These are phyloP conservation scores for Penicillium nordicum DNA, from an alignment of 2,329 filamentous ascomycete genomes.

Conservation along the genomic window DNA sequence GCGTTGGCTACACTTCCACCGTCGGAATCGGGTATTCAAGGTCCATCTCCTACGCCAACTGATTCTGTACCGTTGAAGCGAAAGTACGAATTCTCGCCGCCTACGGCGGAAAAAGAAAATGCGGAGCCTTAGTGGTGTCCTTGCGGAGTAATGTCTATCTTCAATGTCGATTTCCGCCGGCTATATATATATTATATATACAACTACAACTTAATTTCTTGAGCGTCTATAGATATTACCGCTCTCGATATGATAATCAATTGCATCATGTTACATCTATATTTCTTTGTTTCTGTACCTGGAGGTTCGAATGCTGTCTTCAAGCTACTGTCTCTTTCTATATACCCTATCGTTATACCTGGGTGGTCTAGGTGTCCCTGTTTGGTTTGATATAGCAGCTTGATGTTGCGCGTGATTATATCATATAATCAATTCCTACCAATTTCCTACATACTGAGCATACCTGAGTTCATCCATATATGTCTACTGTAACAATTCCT, in stretches of 20 bases:
- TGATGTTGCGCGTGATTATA: slow-evolving; percentile 1
- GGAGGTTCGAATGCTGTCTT: not conserved
- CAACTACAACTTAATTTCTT: slow-evolving; percentile 9
- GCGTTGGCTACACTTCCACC: slow-evolving; percentile 20
- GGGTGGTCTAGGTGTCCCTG: slow-evolving; percentile 4
- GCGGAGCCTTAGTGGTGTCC: slow-evolving; percentile 22
- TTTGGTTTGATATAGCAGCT: not conserved
- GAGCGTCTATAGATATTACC: not conserved
- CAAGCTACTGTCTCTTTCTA: slow-evolving; percentile 2
- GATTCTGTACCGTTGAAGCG: slow-evolving; percentile 22
- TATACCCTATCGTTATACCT: slow-evolving; percentile 18
- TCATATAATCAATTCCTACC: too few relatives aligned
- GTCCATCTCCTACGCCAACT: slow-evolving; percentile 9
- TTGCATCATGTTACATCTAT: slow-evolving; percentile 5
- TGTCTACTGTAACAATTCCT: too few relatives aligned
- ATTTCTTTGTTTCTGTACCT: not conserved
- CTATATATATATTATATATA: not conserved
- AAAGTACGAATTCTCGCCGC: slow-evolving; percentile 21
- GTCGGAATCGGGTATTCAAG: slow-evolving; percentile 22
- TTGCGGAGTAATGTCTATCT: slow-evolving; percentile 17
- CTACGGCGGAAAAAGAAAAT: slow-evolving; percentile 24
- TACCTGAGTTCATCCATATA: too few relatives aligned
- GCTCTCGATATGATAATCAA: slow-evolving; percentile 9
- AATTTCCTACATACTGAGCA: too few relatives aligned
- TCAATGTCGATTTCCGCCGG: slow-evolving; percentile 1